Conservation (phyloP, 768 basidiomycete genomes). For the Suillus luteus region DNA sequence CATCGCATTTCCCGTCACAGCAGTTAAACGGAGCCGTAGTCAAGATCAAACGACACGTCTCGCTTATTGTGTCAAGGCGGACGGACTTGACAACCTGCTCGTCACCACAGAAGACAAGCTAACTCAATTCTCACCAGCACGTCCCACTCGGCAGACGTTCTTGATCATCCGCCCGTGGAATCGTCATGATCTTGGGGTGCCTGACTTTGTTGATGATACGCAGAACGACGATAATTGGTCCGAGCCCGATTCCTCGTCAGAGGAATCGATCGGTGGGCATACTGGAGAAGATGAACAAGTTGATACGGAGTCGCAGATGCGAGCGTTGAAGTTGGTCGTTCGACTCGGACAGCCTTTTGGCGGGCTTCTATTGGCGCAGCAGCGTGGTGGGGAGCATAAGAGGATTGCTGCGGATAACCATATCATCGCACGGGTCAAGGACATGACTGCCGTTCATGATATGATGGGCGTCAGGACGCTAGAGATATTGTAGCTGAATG, state of each 20-base stretch:
- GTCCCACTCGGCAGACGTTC: background rate
- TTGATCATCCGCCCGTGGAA: background rate
- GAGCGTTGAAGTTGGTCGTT: background rate
- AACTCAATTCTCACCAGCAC: background rate
- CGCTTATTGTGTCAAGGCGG: too few species aligned
- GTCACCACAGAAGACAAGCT: background rate
- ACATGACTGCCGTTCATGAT: background rate
- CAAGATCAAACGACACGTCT: too few species aligned
- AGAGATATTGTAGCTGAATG: background rate
- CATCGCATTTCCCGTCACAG: too few species aligned
- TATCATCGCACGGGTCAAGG: background rate
- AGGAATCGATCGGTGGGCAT: background rate
- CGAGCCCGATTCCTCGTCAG: background rate
- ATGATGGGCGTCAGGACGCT: background rate
- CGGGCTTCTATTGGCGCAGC: background rate
- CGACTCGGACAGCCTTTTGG: background rate
- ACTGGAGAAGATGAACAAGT: background rate
- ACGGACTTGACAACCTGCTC: too few species aligned
- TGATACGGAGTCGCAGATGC: background rate
- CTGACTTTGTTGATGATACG: background rate
- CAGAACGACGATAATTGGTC: background rate
- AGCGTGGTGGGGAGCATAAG: background rate
- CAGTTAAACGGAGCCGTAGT: too few species aligned
- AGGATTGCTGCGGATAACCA: background rate
- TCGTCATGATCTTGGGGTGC: background rate